Evolutionary conservation across 2,329 filamentous ascomycete species (phyloP), one percentile per base, ranked within the genome.

Genomic region (Boeremia exigua): DNA sequence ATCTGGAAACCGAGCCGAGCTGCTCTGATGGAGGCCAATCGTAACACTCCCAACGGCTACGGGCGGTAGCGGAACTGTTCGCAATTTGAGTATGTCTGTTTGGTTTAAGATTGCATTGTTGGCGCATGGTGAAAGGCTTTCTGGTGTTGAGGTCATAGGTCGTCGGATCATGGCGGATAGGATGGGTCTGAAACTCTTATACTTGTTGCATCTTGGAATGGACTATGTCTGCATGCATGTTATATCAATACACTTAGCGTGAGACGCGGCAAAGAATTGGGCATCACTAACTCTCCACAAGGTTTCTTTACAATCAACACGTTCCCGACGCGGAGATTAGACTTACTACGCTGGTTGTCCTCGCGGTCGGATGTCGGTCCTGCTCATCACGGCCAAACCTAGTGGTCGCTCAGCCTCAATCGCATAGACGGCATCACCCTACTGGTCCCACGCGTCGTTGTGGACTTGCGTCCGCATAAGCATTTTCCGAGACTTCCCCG

Each of bases 1-100:
- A 92, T 99, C 89, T 97, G 72, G 72, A 72, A 69, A 56, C 70
- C 71, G 0, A 52, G 46, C 5, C 57, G 56, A 8, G 58, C 62
- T 6, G 48, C 62, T 0, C 49, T 62, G 1, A 59, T 62, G 30
- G 51, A 58, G 12, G 33, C 39, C 4, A 57, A 34, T 6, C 38
- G 50, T 29, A 52, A 42, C 10, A 58, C 55, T 23, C 56, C 49
- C 4, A 69, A 70, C 37, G 69, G 70, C 6, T 68, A 65, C 43
- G 55, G 54, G 28, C 58, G 62, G 54, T 72, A 50, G 38, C 27
- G 29, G 17, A 19, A 29, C 11, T 32, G 19, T 47, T 47, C 11
- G 12, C 14, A n/a, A 15, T 4, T 6, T 17, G 28, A 27, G 9
- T 7, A 9, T 11, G 15, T 9, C 15, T 17, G 15, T 23, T 19